Base-by-base conservation (phyloP, 805 yeast species). In the Candida lessepsii region DNA sequence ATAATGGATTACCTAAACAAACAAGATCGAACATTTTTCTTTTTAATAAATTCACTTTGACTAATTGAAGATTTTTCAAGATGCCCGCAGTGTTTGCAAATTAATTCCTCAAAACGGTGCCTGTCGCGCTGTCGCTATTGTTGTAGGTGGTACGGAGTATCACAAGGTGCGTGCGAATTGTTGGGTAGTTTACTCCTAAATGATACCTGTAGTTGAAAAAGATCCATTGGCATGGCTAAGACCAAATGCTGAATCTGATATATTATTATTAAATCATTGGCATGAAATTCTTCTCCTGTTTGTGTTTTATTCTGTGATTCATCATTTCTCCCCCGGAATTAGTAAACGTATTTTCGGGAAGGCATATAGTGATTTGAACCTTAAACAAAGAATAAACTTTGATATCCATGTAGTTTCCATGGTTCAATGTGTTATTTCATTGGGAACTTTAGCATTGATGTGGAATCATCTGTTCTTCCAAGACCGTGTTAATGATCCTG, bases 341-440 rank as follows among this genome's bases (percentile, higher is more conserved):
- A 73, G 82, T 44, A 70, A 65, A 3, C 25, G 46, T 13, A 26
- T 78, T 18, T 74, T 83, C 47, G 82, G 85, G 3, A 56, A 62
- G 15, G 57, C 69, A 43, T 89, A 89, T 63, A 72, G 74, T 5
- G 50, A 59, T 3, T 61, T 78, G 32, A 48, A 58, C 30, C 48
- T 24, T 17, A 76, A 76, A 51, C 69, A 73, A 29, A 76, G 72
- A 56, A 52, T 80, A 47, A 88, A 91, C 59, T 93, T 87, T 58
- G 96, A 93, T 60, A 86, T 90, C 51, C 98, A 93, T 60, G 73
- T 86, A 9, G 96, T 88, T 3, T 83, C 97, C 2, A 81, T 86
- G 78, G 77, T 89, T 14, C 97, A 93, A 60, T 79, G 93, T 36
- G 33, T 86, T 1, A 46, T 86, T 5, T 81, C 96, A 9, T 63